Evolutionary conservation across 495 filamentous ascomycete genomes (phyloP), one percentile per base, ranked within the genome.

Genomic region (Penicillium waksmanii): DNA sequence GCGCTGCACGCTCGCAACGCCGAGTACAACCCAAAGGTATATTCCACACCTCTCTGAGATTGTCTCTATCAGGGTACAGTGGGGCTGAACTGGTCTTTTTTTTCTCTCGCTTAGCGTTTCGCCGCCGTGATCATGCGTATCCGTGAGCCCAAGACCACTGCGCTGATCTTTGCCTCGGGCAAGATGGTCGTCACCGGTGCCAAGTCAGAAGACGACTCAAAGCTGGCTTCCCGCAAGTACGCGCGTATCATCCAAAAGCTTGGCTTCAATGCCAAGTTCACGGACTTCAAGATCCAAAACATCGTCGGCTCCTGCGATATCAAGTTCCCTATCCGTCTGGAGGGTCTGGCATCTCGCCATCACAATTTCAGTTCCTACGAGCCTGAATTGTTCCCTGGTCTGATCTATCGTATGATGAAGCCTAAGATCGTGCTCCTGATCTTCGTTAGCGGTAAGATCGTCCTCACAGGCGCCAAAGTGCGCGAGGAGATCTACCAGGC

Each of bases 371-470:
- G 91, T 80, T 96, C 92, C 44, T 98, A 98, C 75, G 95, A 98
- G 77, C 95, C 95, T 62, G 95, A 98, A 76, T 75, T 98, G 75
- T 98, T 98, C 86, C 96, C 95, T 62, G 95, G 95, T 84, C 85
- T 98, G 54, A 98, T 98, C 82, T 98, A 98, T 75, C 92, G 95
- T 75, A 98, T 98, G 95, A 97, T 98, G 85, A 97, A 97, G 84
- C 95, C 95, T 23, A 98, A 98, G 88, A 98, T 98, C 62, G 95
- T 98, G 21, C 89, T 98, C 17, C 77, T 98, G 77, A 98, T 98
- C 73, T 98, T 98, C 82, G 95, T 98, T 73, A 94, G 89, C 68
- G 95, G 95, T 65, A 98, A 98, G 85, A 98, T 98, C 60, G 96
- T 98, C 69, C 80, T 98, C 74, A 98, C 96, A 57, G 95, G 95